Percentiles rank a stretch among this genome's conserved stretches.
Evolutionary conservation across 768 basidiomycete genomes (phyloP).

Genomic region (Leccinum subgranulosum): DNA sequence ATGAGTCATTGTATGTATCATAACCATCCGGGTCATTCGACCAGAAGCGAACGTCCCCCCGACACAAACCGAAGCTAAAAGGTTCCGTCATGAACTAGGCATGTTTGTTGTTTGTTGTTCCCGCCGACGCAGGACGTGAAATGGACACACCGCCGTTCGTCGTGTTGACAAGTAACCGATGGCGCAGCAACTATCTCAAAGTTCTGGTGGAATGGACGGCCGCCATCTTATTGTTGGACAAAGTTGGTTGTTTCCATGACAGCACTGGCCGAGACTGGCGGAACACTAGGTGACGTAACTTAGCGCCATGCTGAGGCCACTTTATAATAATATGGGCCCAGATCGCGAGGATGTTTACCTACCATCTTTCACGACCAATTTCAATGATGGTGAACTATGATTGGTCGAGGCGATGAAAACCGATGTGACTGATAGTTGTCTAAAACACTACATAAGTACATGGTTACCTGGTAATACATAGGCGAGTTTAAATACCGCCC

Average conservation of each 20-base stretch:
- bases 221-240: not conserved
- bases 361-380: not conserved
- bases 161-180: not conserved
- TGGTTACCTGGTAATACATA: not conserved
- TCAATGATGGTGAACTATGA: not conserved
- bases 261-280: not conserved
- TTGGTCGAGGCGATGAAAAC: not conserved
- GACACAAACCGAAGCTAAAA: not conserved
- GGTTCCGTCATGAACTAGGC: not conserved
- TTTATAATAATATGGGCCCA: not conserved
- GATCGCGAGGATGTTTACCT: not conserved
- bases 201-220: not conserved
- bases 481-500: not conserved
- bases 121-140: not conserved
- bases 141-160: not conserved
- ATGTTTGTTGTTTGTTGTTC: not conserved
- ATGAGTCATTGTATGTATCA: not conserved
- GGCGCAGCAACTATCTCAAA: not conserved
- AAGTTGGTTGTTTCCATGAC: not conserved
- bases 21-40: not conserved
- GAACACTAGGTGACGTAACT: not conserved
- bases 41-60: not conserved
- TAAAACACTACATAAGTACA: too few relatives aligned
- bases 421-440: not conserved
- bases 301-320: too few relatives aligned